Evolutionary conservation across 306 rosid genomes (phyloP).

Genomic region (Comarum palustre): DNA sequence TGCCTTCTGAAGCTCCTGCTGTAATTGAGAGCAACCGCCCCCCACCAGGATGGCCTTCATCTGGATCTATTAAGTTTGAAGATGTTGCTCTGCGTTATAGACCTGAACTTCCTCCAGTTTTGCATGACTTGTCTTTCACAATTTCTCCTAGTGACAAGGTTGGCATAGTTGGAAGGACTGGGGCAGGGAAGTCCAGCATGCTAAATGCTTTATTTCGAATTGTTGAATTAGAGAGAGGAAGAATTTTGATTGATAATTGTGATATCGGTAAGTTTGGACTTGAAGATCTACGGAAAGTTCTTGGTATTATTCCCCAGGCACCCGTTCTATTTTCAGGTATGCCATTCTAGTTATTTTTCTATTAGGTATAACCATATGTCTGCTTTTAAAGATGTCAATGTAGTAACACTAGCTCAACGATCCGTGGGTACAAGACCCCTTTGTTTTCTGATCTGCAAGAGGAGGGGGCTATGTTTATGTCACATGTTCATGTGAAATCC

Average conservation of each 20-base stretch:
- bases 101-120: conserved; percentile 51
- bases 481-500: not conserved
- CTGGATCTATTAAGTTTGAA: conserved; percentile 41
- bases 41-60: conserved; percentile 51
- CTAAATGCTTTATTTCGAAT: conserved; percentile 47
- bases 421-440: not conserved
- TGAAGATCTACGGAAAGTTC: conserved; percentile 43
- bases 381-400: not conserved
- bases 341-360: not conserved
- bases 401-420: not conserved
- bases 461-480: not conserved
- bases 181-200: conserved; percentile 54
- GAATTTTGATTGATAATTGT: conserved; percentile 41
- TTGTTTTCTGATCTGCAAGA: not conserved
- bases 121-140: conserved; percentile 42
- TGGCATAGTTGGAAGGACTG: conserved; percentile 53
- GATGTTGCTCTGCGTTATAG: conserved; percentile 44
- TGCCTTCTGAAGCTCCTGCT: conserved; percentile 60
- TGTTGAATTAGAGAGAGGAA: conserved; percentile 47
- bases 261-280: conserved; percentile 47
- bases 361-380: not conserved
- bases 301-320: conserved; percentile 50
- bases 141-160: conserved; percentile 46
- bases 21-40: conserved; percentile 46
- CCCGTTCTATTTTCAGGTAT: conserved; percentile 51